These are phyloP conservation scores for Aphanomyces euteiches DNA, from an alignment of 352 stramenopile genomes.

Conservation along the genomic window DNA sequence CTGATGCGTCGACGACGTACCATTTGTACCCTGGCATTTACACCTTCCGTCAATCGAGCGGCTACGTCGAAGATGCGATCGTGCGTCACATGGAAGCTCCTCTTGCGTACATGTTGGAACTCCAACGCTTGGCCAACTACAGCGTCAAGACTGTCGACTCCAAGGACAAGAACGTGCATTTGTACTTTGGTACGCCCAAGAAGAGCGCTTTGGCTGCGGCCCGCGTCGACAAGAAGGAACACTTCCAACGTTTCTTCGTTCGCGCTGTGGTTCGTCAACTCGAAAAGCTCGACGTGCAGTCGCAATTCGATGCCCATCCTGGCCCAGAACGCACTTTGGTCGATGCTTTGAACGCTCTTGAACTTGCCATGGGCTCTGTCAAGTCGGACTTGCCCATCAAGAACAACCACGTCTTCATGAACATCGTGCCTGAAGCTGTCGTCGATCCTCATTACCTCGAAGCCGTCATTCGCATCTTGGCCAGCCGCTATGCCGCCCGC, in stretches of 20 bases:
- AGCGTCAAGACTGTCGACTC: conserved; percentile 90
- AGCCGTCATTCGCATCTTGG: conserved; percentile 91
- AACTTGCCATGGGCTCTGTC: conserved; percentile 93
- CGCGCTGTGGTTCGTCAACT: conserved; percentile 91
- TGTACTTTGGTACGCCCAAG: conserved; percentile 97
- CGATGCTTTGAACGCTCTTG: conserved; percentile 96
- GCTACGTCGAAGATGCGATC: conserved; percentile 97
- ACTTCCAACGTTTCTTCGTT: conserved; percentile 94
- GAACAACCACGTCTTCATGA: conserved; percentile 99
- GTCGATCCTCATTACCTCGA: conserved; percentile 96
- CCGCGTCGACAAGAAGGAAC: conserved; percentile 76
- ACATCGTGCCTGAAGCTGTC: conserved; percentile 93
- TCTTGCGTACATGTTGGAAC: conserved; percentile 97
- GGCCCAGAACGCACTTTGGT: conserved; percentile 97
- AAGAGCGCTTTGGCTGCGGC: conserved; percentile 71
- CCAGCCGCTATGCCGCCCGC: conserved; percentile 83
- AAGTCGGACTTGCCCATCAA: conserved; percentile 77
- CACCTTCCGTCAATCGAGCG: conserved; percentile 80
- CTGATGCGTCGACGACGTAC: conserved; percentile 51
- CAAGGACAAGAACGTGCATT: conserved; percentile 96
- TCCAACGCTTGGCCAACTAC: conserved; percentile 97
- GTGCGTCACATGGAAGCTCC: conserved; percentile 98
- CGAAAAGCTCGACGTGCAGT: conserved; percentile 69
- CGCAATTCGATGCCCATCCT: conserved; percentile 87
- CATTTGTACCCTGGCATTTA: conserved; percentile 83